These are phyloP conservation scores for Ochetophila trinervis DNA, from an alignment of 306 rosid species.

Conservation along the genomic window DNA sequence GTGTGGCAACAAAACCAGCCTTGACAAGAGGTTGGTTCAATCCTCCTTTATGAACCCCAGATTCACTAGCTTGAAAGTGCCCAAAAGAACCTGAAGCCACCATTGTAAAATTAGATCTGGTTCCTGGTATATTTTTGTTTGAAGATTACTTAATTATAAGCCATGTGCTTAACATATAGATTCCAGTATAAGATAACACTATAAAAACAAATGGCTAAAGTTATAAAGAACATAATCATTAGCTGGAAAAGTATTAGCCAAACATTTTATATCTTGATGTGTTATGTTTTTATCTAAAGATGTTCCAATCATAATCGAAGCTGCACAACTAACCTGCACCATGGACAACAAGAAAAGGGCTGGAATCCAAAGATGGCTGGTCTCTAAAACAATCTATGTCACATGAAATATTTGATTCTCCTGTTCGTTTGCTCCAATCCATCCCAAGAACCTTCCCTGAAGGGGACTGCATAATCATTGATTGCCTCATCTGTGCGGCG, in stretches of 20 bases:
- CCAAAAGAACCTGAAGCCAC: constrained; percentile 85
- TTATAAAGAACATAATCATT: background rate
- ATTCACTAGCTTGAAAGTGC: constrained; percentile 93
- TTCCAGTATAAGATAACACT: background rate
- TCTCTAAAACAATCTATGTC: constrained; percentile 46
- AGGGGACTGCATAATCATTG: constrained; percentile 43
- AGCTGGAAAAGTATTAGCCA: background rate
- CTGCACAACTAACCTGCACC: constrained; percentile 76
- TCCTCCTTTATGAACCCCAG: constrained; percentile 92
- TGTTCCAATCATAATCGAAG: constrained; percentile 2
- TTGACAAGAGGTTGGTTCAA: constrained; percentile 74
- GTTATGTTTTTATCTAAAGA: background rate
- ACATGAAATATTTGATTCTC: constrained; percentile 43
- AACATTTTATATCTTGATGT: background rate
- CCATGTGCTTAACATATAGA: background rate
- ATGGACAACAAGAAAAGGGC: constrained; percentile 78
- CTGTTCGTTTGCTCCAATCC: constrained; percentile 94
- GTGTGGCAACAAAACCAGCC: constrained; percentile 95
- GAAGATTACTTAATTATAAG: background rate
- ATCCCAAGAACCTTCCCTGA: constrained; percentile 61
- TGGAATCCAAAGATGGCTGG: constrained; percentile 32
- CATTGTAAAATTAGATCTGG: constrained; percentile 18
- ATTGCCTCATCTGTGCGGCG: constrained; percentile 69
- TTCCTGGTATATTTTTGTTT: background rate
- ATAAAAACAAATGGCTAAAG: background rate